Conservation (phyloP, 306 rosid genomes). For the Fragaria nilgerrensis region DNA sequence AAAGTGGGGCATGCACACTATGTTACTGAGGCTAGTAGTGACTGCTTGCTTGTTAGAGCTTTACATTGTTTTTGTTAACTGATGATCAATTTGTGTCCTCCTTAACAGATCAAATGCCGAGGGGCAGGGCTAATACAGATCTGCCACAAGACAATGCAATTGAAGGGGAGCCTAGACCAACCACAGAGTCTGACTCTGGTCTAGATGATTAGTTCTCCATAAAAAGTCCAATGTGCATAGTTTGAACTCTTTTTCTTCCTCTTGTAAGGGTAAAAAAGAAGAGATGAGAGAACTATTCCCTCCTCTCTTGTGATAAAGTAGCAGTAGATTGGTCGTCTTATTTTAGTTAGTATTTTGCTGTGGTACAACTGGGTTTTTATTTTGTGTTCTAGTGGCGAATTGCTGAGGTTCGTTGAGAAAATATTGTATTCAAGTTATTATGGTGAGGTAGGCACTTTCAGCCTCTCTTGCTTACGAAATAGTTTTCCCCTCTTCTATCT, state of each 20-base stretch:
- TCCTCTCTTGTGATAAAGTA: no score
- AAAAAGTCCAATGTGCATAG: not conserved
- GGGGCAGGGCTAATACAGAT: conserved; percentile 36
- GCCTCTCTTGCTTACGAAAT: no score
- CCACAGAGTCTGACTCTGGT: conserved; percentile 40
- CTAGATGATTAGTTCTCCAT: conserved; percentile 6
- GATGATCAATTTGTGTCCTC: not conserved
- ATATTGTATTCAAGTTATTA: not conserved
- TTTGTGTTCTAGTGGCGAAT: not conserved
- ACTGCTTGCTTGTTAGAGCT: not conserved
- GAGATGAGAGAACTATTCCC: not conserved
- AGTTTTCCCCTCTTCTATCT: no score
- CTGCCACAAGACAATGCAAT: conserved; percentile 29
- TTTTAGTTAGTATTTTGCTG: not conserved
- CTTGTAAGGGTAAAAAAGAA: no score
- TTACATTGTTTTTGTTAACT: not conserved
- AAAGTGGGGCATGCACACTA: not conserved
- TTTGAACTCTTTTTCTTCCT: not conserved
- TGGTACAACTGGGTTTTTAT: not conserved
- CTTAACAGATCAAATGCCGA: conserved; percentile 29
- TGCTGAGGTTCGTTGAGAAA: not conserved
- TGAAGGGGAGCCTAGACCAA: conserved; percentile 37
- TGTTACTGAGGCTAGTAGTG: not conserved
- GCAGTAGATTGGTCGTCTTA: not conserved
- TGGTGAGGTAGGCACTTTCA: no score